Conservation (phyloP, 2,329 filamentous ascomycete species). For the Ophidiomyces ophidiicola region DNA sequence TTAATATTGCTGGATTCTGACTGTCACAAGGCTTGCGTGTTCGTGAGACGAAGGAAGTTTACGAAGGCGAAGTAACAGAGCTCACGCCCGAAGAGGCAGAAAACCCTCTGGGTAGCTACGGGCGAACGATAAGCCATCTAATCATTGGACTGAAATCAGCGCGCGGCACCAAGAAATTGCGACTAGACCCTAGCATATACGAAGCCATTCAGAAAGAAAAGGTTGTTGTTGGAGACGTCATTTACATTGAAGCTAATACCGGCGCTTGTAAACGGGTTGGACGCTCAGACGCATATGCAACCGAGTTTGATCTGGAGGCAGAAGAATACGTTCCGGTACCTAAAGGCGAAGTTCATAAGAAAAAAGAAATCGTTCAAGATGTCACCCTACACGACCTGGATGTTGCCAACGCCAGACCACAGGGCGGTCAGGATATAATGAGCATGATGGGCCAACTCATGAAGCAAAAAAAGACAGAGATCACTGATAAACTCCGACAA, state of each 20-base stretch:
- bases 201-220: conserved; percentile 98
- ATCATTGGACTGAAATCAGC: conserved; percentile 90
- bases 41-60: conserved; percentile 97
- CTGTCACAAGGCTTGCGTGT: conserved; percentile 58
- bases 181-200: conserved; percentile 95
- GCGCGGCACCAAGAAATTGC: conserved; percentile 93
- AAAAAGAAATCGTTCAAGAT: conserved; percentile 99
- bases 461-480: conserved; percentile 99
- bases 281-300: conserved; percentile 90
- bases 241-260: conserved; percentile 98
- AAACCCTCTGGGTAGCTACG: conserved; percentile 92
- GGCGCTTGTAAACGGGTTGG: conserved; percentile 96
- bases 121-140: conserved; percentile 91
- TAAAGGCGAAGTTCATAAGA: conserved; percentile 98
- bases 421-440: conserved; percentile 98
- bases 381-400: conserved; percentile 95
- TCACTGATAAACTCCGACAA: conserved; percentile 86
- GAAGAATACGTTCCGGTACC: conserved; percentile 98
- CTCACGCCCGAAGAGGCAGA: conserved; percentile 95
- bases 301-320: conserved; percentile 95
- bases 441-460: conserved; percentile 99
- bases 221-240: conserved; percentile 89
- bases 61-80: conserved; percentile 96
- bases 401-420: conserved; percentile 84
- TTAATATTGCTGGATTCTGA: not conserved